Evolutionary conservation across 768 basidiomycete genomes (phyloP).

Genomic region (Pleurotus tuoliensis): DNA sequence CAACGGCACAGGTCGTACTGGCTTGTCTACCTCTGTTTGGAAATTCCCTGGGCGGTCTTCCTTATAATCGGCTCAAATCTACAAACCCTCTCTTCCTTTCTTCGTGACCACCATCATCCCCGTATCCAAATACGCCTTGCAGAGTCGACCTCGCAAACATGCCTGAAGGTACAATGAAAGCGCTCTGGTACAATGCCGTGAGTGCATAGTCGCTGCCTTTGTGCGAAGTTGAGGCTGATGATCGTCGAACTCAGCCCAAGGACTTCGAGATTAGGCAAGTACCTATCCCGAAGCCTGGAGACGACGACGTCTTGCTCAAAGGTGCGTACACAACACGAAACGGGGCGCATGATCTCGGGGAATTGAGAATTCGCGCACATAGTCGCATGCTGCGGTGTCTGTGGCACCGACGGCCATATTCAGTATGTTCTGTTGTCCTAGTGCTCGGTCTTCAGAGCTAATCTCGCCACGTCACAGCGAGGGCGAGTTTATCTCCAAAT

Average conservation of each 20-base stretch:
- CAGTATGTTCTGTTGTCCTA: slow-evolving; percentile 30
- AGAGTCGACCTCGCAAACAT: slow-evolving; percentile 22
- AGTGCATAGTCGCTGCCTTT: slow-evolving; percentile 12
- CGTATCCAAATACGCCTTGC: not conserved
- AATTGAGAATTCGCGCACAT: slow-evolving; percentile 1
- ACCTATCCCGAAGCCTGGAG: slow-evolving; percentile 59
- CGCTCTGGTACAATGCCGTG: slow-evolving; percentile 61
- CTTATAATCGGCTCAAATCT: slow-evolving; percentile 1
- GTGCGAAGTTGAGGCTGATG: slow-evolving; percentile 9
- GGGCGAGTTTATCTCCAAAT: slow-evolving; percentile 11
- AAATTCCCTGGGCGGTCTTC: slow-evolving; percentile 4
- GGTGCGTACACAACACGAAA: slow-evolving; percentile 30
- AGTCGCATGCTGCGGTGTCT: slow-evolving; percentile 35
- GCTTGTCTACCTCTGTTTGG: slow-evolving; percentile 5
- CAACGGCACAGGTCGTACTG: not conserved
- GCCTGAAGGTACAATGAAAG: slow-evolving; percentile 59
- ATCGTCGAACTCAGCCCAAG: slow-evolving; percentile 40
- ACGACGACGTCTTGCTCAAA: slow-evolving; percentile 75
- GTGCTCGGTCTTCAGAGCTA: slow-evolving; percentile 22
- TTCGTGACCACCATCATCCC: not conserved
- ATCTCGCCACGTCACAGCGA: slow-evolving; percentile 1
- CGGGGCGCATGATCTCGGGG: too few relatives aligned
- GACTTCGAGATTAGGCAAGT: slow-evolving; percentile 67
- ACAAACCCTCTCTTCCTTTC: not conserved
- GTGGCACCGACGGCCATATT: slow-evolving; percentile 62